Conservation (phyloP, 1,284 basidiomycete genomes). For the Marasmius tenuissimus region DNA sequence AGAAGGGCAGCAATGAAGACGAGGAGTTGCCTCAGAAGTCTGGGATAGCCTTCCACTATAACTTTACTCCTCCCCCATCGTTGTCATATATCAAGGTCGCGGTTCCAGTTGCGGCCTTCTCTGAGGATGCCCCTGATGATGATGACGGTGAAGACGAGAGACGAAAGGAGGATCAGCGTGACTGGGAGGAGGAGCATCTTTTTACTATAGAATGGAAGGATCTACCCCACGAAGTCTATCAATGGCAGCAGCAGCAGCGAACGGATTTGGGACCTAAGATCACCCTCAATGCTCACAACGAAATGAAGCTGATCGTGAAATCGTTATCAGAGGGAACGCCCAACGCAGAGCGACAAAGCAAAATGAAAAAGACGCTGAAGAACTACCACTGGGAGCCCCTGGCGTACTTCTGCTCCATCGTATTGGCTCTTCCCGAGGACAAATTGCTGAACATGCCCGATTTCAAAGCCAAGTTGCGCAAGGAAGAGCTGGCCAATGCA, state of each 20-base stretch:
- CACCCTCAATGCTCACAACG: neutral
- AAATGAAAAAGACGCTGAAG: neutral
- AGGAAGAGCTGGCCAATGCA: neutral
- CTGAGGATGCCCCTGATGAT: no score
- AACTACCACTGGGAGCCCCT: neutral
- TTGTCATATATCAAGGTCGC: neutral
- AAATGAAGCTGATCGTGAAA: neutral
- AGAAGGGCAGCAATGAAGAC: neutral
- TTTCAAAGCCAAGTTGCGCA: neutral
- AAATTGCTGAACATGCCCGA: neutral
- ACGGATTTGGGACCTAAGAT: neutral
- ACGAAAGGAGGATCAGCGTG: neutral
- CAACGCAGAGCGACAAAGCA: neutral
- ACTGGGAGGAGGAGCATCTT: neutral
- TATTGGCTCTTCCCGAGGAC: neutral
- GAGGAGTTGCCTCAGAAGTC: neutral
- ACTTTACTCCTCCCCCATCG: slow-evolving; percentile 5
- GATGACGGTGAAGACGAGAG: neutral
- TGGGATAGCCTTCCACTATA: slow-evolving; percentile 2
- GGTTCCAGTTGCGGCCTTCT: no score
- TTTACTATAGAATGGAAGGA: neutral
- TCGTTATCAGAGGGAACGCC: neutral
- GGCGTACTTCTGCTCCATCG: neutral
- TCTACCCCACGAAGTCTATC: neutral
- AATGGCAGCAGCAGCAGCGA: neutral